phyloP scores from a whole-genome alignment of 2,329 filamentous ascomycete genomes.

The Polychaeton citri region DNA sequence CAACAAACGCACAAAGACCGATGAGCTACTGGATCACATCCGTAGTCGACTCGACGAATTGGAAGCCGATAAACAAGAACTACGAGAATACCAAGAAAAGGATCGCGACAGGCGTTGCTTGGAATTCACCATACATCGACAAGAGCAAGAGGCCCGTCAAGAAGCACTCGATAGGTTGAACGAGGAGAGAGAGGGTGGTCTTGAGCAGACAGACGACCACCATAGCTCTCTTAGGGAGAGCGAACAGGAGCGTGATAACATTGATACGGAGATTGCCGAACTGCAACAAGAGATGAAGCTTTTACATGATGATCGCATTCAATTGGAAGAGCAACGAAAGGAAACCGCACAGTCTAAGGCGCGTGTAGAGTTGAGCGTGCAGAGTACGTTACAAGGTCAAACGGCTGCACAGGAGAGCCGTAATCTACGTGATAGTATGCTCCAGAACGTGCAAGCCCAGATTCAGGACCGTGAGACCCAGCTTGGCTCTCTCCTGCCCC shows the following conservation, averaged over 20 bases:
- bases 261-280: constrained; percentile 68
- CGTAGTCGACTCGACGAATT: constrained; percentile 78
- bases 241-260: constrained; percentile 62
- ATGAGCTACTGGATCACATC: constrained; percentile 82
- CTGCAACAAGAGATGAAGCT: constrained; percentile 74
- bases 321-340: constrained; percentile 80
- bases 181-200: constrained; percentile 63
- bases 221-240: constrained; percentile 62
- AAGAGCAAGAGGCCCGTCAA: constrained; percentile 69
- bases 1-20: constrained; percentile 88
- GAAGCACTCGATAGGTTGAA: constrained; percentile 73
- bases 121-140: constrained; percentile 87
- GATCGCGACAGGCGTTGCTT: constrained; percentile 83
- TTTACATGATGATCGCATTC: constrained; percentile 67
- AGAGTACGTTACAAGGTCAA: constrained; percentile 70
- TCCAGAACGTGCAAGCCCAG: constrained; percentile 57
- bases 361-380: constrained; percentile 74
- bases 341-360: constrained; percentile 69
- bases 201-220: constrained; percentile 73
- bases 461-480: constrained; percentile 67
- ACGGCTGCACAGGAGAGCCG: constrained; percentile 62
- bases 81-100: constrained; percentile 87
- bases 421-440: constrained; percentile 55
- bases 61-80: constrained; percentile 93
- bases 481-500: constrained; percentile 59